phyloP scores from a whole-genome alignment of 108 stramenopile species.

The Nannochloropsis gaditana region DNA sequence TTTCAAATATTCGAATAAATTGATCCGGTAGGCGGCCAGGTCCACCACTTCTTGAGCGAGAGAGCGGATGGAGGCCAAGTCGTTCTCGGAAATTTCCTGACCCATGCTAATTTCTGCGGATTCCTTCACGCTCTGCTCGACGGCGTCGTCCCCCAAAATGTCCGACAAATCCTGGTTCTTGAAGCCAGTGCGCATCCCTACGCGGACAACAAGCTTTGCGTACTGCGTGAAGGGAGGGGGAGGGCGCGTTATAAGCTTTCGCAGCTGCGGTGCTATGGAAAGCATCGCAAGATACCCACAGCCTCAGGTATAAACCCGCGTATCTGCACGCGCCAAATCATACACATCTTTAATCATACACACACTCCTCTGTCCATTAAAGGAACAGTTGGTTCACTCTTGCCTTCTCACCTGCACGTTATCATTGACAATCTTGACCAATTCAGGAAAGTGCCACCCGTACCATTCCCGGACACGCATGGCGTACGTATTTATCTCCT shows the following conservation, averaged over 20 bases:
- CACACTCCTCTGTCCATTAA: no score
- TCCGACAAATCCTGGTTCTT: constrained; percentile 67
- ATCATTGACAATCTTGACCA: constrained; percentile 86
- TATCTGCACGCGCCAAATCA: no score
- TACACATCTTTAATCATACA: no score
- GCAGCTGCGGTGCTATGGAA: no score
- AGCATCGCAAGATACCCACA: no score
- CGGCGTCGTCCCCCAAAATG: constrained; percentile 71
- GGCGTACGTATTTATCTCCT: constrained; percentile 99
- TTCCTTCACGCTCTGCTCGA: constrained; percentile 77
- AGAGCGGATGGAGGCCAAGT: constrained; percentile 81
- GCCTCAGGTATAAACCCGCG: no score
- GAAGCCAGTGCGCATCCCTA: constrained; percentile 76
- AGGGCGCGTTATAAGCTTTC: neutral
- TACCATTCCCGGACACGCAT: constrained; percentile 99
- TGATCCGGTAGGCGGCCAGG: constrained; percentile 94
- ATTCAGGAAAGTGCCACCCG: constrained; percentile 99
- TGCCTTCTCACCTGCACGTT: constrained; percentile 70
- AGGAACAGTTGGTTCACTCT: no score
- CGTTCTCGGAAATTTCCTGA: constrained; percentile 92
- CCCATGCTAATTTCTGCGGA: constrained; percentile 98
- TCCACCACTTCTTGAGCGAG: constrained; percentile 91
- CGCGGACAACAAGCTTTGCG: constrained; percentile 70
- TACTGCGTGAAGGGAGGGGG: neutral
- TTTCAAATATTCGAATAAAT: constrained; percentile 95